Base-by-base conservation (phyloP, 1,139 yeast species). In the Yamadazyma mexicana region DNA sequence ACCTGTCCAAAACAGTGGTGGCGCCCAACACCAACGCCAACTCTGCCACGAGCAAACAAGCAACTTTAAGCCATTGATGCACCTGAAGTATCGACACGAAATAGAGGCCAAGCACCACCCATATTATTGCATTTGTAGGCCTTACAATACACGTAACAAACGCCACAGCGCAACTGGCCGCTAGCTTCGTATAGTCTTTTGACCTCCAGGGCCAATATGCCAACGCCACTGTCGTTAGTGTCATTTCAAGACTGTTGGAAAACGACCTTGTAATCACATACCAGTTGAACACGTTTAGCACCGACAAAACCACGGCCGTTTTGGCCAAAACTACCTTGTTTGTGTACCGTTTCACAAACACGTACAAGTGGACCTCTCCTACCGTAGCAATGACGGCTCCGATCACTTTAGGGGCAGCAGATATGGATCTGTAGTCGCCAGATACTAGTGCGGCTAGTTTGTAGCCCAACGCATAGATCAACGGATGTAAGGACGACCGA, bases 231-330 rank as follows among this genome's bases (percentile, higher is more conserved):
- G 83, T 69, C 0, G 94, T 87, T 41, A 91, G 56, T 2, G 77
- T 71, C 72, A 85, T 76, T 59, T 94, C 99, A 37, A 89, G 67
- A 17, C 86, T 79, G 54, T 92, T 94, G 37, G 95, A 80, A 58
- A 94, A 94, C 2, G 96, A 83, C 46, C 99, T 70, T 1, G 96
- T 83, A 31, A 79, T 69, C 34, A 83, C 73, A 59, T 76, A 87
- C 85, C 92, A 87, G 56, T 89, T 89, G 71, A 88, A 91, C 7
- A 89, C 85, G 43, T 91, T 87, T 1, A 76, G 58, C 5, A 87
- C 48, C 14, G 92, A 81, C 18, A 86, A 54, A 1, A 66, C 37
- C 23, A 83, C 57, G 0, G 83, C 69, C 24, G 64, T 53, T 34
- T 65, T 54, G 0, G 86, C 77, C n/a, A 78, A 37, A 14, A 40